Evolutionary conservation across 805 yeast species (phyloP).

Genomic region (Spathaspora arborariae): DNA sequence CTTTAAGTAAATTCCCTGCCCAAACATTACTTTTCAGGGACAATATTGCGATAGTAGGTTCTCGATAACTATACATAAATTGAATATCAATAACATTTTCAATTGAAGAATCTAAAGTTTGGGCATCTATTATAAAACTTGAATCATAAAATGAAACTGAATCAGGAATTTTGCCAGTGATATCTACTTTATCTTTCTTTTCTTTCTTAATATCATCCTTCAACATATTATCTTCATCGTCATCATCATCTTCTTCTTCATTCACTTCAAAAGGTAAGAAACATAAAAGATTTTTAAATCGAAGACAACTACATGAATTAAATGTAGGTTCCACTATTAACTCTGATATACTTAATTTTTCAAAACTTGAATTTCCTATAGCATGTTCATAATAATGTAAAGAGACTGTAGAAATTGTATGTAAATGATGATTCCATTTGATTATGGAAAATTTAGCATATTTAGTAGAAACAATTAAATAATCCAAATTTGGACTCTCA

Average conservation of each 20-base stretch:
- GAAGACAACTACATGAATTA: conserved; percentile 50
- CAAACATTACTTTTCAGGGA: conserved; percentile 57
- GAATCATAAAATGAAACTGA: conserved; percentile 33
- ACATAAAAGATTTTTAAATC: conserved; percentile 66
- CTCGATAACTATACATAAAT: conserved; percentile 70
- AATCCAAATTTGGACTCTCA: conserved; percentile 50
- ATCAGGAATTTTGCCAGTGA: conserved; percentile 4
- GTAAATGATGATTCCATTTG: conserved; percentile 57
- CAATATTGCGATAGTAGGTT: conserved; percentile 75
- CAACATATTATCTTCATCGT: conserved; percentile 22
- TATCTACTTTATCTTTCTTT: background rate
- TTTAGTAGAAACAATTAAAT: conserved; percentile 61
- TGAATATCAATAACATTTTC: conserved; percentile 66
- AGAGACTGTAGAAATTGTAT: conserved; percentile 65
- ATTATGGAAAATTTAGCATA: conserved; percentile 76
- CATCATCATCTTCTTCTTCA: conserved; percentile 34
- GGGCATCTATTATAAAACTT: conserved; percentile 59
- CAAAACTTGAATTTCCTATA: conserved; percentile 48
- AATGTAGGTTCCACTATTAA: conserved; percentile 60
- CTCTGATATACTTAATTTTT: conserved; percentile 36
- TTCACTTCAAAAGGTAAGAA: conserved; percentile 62
- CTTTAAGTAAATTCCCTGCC: conserved; percentile 68
- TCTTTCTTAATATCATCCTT: conserved; percentile 11
- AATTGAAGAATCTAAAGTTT: conserved; percentile 53
- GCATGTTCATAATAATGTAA: conserved; percentile 83